Evolutionary conservation across 495 filamentous ascomycete species (phyloP), one percentile per base, ranked within the genome.

Genomic region (Umbilicaria muhlenbergii): DNA sequence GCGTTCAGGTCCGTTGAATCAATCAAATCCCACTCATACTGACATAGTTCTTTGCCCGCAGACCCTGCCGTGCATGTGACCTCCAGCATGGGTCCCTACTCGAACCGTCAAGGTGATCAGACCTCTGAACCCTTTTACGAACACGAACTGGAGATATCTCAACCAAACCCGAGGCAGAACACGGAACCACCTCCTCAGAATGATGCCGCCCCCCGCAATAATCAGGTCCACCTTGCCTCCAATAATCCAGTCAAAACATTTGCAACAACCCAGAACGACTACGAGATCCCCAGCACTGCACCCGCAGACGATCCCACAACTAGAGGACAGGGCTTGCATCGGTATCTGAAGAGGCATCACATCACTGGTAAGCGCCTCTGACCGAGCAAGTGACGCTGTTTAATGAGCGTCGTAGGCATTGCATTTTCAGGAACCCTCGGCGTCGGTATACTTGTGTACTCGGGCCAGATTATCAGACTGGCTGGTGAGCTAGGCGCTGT

Each of bases 391-490:
- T 11, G 38, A 35, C 16, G 13, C 28, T 32, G 11, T 11, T 21
- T 41, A 7, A 28, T 14, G 37, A 11, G 12, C 14, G 11, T 10
- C 3, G 12, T 17, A 56, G 53, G 51, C 11, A 67, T 67, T 18
- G 55, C 59, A 0, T 52, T 67, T 38, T 58, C 58, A 32, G 58
- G 58, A 5, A 63, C 57, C 1, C 54, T 68, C 3, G 66, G 66
- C 2, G 59, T 59, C 0, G 66, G 66, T 7, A 51, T 70, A 2
- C 62, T 65, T 42, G 54, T 58, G 47, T 53, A 49, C 36, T 58
- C 56, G 18, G 66, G 64, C 1, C 46, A 63, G 36, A 54, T 64
- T 28, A 49, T 69, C 12, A 50, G 53, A 21, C 28, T 61, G 1
- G 52, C 51, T 12, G 65, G 66, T 1, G 52, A 55, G 11, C 47